These are phyloP conservation scores for Paramecium biaurelia DNA, from an alignment of 73 alveolate species.

Conservation along the genomic window DNA sequence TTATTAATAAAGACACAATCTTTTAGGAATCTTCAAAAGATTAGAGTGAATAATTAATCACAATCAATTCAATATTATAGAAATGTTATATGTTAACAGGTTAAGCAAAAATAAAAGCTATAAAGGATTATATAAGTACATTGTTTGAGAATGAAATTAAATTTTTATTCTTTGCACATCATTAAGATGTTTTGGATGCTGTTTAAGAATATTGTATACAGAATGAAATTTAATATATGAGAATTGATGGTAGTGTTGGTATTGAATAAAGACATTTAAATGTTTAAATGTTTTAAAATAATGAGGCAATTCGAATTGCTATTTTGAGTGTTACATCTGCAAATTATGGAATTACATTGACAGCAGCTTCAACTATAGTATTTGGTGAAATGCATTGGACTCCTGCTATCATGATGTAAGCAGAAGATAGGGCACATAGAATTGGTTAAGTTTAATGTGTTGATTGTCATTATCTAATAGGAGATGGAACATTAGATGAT, in stretches of 20 bases:
- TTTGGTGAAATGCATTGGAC: conserved; percentile 96
- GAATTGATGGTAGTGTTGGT: conserved; percentile 94
- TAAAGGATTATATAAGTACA: conserved; percentile 81
- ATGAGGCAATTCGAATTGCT: conserved; percentile 85
- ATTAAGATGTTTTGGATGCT: conserved; percentile 85
- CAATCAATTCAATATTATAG: not conserved
- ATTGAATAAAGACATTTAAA: conserved; percentile 79
- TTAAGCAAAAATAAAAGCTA: conserved; percentile 85
- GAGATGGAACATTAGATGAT: conserved; percentile 94
- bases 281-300: conserved; percentile 88
- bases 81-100: conserved; percentile 91
- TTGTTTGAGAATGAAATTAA: conserved; percentile 85
- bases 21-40: not conserved
- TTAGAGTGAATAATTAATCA: conserved; percentile 32
- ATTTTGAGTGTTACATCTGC: conserved; percentile 91
- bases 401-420: conserved; percentile 95
- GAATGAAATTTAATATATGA: conserved; percentile 79
- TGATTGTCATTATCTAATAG: conserved; percentile 94
- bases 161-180: conserved; percentile 93
- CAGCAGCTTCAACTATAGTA: conserved; percentile 97
- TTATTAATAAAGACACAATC: conserved; percentile 30
- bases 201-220: conserved; percentile 82
- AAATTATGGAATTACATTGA: conserved; percentile 93
- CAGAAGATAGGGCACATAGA: conserved; percentile 99
- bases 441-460: conserved; percentile 93